Conservation (phyloP, 2,329 filamentous ascomycete genomes). For the Neurospora crassa region DNA sequence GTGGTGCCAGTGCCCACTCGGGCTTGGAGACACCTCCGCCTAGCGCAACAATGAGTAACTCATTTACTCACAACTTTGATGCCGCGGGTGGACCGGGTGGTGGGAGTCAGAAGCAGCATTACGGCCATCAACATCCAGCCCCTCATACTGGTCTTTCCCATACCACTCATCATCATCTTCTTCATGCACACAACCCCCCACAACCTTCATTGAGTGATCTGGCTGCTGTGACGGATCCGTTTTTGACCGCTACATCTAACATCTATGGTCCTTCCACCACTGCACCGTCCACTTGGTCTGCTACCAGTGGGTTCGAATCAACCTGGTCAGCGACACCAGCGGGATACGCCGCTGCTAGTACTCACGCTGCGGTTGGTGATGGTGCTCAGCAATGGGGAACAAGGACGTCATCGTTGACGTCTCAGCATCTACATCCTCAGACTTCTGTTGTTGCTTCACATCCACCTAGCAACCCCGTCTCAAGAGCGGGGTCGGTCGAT, state of each 20-base stretch:
- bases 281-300: not conserved
- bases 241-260: conserved; percentile 8
- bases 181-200: not conserved
- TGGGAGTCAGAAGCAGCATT: not conserved
- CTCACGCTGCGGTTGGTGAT: not conserved
- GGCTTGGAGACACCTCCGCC: conserved; percentile 46
- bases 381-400: not conserved
- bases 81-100: conserved; percentile 1
- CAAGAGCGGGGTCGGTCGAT: not conserved
- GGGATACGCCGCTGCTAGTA: not conserved
- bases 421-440: not conserved
- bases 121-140: not conserved
- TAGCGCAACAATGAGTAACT: conserved; percentile 39
- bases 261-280: conserved; percentile 6
- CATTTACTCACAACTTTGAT: conserved; percentile 37
- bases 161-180: not conserved
- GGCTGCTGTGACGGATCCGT: conserved; percentile 13
- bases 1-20: conserved; percentile 4
- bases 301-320: not conserved
- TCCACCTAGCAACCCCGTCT: not conserved
- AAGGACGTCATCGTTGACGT: not conserved
- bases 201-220: conserved; percentile 5
- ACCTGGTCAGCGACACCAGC: not conserved
- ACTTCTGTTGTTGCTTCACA: not conserved
- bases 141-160: not conserved